phyloP scores from a whole-genome alignment of 1,284 basidiomycete species.

The Sanghuangporus sanghuang region DNA sequence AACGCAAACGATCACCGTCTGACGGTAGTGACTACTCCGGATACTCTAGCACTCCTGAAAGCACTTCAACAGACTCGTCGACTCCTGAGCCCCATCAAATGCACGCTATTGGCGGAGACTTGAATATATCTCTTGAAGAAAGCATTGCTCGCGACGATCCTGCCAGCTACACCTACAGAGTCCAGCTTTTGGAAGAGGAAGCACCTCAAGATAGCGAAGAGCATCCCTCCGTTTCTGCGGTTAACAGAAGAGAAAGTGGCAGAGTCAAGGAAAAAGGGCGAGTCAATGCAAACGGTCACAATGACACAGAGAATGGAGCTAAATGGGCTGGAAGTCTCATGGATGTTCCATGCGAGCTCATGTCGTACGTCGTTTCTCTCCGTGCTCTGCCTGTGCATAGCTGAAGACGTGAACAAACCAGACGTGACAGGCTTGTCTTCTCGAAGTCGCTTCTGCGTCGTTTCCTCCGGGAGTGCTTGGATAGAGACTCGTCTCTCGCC shows the following conservation, averaged over 20 bases:
- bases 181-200: slow-evolving; percentile 78
- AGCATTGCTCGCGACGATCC: slow-evolving; percentile 76
- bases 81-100: slow-evolving; percentile 19
- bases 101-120: slow-evolving; percentile 76
- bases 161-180: slow-evolving; percentile 79
- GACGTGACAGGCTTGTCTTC: slow-evolving; percentile 91
- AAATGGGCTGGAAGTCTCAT: slow-evolving; percentile 68
- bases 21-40: slow-evolving; percentile 22
- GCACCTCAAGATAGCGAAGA: slow-evolving; percentile 25
- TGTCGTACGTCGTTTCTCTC: slow-evolving; percentile 54
- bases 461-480: slow-evolving; percentile 91
- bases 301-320: slow-evolving; percentile 40
- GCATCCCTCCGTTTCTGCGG: neutral
- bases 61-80: slow-evolving; percentile 19
- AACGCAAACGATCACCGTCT: slow-evolving; percentile 17
- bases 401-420: slow-evolving; percentile 28
- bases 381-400: slow-evolving; percentile 22
- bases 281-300: slow-evolving; percentile 48
- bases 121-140: slow-evolving; percentile 70
- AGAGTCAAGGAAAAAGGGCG: slow-evolving; percentile 13
- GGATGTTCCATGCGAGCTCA: slow-evolving; percentile 73
- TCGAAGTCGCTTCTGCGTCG: slow-evolving; percentile 95
- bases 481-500: slow-evolving; percentile 85
- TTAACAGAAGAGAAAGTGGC: slow-evolving; percentile 15
- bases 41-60: slow-evolving; percentile 25